Evolutionary conservation across 2,329 filamentous ascomycete species (phyloP), one percentile per base, ranked within the genome.

Genomic region (Stemphylium beticola): DNA sequence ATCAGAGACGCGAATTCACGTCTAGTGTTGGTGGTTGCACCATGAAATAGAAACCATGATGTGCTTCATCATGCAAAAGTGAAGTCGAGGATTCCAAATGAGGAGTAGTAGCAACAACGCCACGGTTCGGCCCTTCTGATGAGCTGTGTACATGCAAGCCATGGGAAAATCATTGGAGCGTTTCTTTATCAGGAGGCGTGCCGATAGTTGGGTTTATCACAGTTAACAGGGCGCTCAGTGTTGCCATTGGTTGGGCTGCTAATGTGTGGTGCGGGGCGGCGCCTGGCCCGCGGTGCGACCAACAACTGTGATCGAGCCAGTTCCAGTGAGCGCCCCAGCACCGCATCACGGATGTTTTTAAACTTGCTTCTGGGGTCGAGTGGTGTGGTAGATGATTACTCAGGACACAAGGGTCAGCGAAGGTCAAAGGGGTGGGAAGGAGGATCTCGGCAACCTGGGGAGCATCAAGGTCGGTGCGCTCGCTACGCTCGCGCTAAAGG

Each of bases 141-240:
- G 31, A 32, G 26, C 37, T 32, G 33, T 41, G 47, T 22, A 42
- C 43, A 20, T 29, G 11, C 29, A 18, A n/a, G 50, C n/a, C 26
- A 7, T 15, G 20, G 18, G 18, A 17, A 31, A 53, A 15, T 22
- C 12, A 66, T 66, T 64, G 62, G 62, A 36, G 24, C 29, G 36
- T 40, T 36, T 39, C n/a, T 54, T 36, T 46, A 47, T 58, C 39
- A 57, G 20, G 45, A 49, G 55, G 55, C 54, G 50, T 56, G 33
- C 38, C 44, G 52, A 45, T 56, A 56, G 47, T 59, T 55, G 40
- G 55, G 49, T 50, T 49, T 61, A 48, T 61, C 51, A 57, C 54
- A 45, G 37, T 45, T 36, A 26, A 44, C 42, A 55, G 38, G 36
- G 7, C 4, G 26, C 55, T 58, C 49, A 52, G 47, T 11, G 17